Conservation (phyloP, 75 land plant genomes). For the Pseudotsuga menziesii region DNA sequence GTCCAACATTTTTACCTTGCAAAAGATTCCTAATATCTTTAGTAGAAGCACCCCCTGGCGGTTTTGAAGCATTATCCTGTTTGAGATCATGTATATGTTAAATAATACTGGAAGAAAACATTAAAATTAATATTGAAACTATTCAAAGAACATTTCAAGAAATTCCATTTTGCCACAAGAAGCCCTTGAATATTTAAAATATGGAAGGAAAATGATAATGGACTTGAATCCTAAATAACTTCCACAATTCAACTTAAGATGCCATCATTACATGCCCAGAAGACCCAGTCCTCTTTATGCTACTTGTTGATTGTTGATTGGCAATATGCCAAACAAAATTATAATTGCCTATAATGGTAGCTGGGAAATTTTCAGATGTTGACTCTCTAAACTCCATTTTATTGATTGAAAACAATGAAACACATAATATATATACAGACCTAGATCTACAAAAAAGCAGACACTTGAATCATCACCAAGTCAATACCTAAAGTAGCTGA, state of each 20-base stretch:
- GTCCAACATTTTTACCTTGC: slow-evolving; percentile 15
- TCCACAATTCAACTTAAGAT: not conserved
- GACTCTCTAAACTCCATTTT: no score
- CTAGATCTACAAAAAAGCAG: no score
- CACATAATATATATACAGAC: no score
- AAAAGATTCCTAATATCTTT: not conserved
- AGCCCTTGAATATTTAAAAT: not conserved
- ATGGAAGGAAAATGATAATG: not conserved
- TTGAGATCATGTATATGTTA: not conserved
- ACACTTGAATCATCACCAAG: no score
- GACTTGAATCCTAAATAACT: not conserved
- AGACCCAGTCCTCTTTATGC: not conserved
- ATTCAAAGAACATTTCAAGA: not conserved
- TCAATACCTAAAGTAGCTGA: not conserved
- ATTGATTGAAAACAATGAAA: no score
- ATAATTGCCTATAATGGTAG: no score
- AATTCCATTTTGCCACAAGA: not conserved
- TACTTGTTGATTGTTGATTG: not conserved
- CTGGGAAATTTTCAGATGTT: no score
- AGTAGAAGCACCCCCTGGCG: not conserved
- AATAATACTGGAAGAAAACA: not conserved
- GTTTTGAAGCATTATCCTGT: slow-evolving; percentile 3
- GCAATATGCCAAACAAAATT: not conserved
- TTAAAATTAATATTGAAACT: not conserved
- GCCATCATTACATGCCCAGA: not conserved